Evolutionary conservation across 202 grass and related monocot genomes (phyloP), one percentile per base, ranked within the genome.

Genomic region (Dendrocalamus latiflorus): DNA sequence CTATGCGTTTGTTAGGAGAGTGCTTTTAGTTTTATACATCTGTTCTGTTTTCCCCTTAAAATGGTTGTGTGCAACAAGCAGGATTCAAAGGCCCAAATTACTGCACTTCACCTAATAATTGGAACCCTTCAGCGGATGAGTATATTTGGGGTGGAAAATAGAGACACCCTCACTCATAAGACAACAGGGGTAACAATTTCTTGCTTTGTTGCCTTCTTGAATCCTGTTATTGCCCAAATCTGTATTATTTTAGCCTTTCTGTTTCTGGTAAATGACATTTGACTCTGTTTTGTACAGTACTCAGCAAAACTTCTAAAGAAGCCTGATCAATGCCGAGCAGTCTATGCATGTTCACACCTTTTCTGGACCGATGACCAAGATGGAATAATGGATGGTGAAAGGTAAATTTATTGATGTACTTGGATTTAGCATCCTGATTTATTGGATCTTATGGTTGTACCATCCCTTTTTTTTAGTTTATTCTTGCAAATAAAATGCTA

Each of bases 71-170:
- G 53, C 13, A 43, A 48, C 76, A 58, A 81, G 37, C 93, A 99
- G 96, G 96, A 99, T 89, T 99, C 96, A 8, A 99, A 95, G 87
- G 96, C 96, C 63, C 96, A 99, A 87, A 91, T 99, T 54, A 99
- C 96, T 83, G 96, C 96, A 70, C 93, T 99, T 90, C 96, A 99
- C 78, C 83, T 99, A 84, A 99, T 95, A 74, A 95, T 93, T 75
- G 96, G 96, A 82, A 93, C 96, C 64, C 86, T 95, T 87, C 96
- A 99, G 90, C 85, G 93, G 61, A 94, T 95, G 91, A 95, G 82
- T 75, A 86, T 95, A 81, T 99, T 99, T 84, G 96, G 93, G 65
- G 96, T 99, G 67, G 96, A 99, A 85, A 99, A 99, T 68, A 91
- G 96, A 77, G 96, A 99, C 50, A 99, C 96, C 16, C 89, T 99